phyloP scores from a whole-genome alignment of 2,329 filamentous ascomycete species.

The Arachnomyces sp. region DNA sequence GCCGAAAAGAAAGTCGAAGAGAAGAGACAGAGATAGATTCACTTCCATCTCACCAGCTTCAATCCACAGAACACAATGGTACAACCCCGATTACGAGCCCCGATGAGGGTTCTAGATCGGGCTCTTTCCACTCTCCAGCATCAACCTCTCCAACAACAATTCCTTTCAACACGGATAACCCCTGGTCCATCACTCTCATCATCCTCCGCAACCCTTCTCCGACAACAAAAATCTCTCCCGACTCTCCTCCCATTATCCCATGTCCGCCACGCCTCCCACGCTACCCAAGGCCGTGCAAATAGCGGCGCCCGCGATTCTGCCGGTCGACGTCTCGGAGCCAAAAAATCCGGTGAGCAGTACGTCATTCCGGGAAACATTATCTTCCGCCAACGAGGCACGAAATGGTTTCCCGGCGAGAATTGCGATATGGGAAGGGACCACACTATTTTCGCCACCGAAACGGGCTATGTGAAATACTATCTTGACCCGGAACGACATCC shows the following conservation, averaged over 20 bases:
- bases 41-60: constrained; percentile 4
- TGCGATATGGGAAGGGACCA: constrained; percentile 92
- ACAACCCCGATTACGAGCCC: constrained; percentile 34
- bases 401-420: constrained; percentile 94
- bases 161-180: constrained; percentile 2
- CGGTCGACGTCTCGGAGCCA: constrained; percentile 86
- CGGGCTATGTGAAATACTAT: constrained; percentile 96
- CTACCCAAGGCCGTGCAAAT: constrained; percentile 61
- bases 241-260: constrained; percentile 35
- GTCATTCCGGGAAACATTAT: constrained; percentile 96
- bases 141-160: constrained; percentile 8
- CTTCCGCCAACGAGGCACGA: constrained; percentile 90
- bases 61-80: constrained; percentile 26
- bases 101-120: constrained; percentile 32
- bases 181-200: no score
- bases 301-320: constrained; percentile 58
- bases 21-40: constrained; percentile 1
- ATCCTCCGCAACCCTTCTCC: constrained; percentile 4
- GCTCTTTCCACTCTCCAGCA: constrained; percentile 19
- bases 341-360: constrained; percentile 86
- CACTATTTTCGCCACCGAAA: constrained; percentile 78
- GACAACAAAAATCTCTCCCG: constrained; percentile 18
- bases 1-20: background rate
- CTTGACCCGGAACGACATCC: constrained; percentile 75
- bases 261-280: constrained; percentile 56